phyloP scores from a whole-genome alignment of 768 basidiomycete species.

The Suillus subalutaceus region DNA sequence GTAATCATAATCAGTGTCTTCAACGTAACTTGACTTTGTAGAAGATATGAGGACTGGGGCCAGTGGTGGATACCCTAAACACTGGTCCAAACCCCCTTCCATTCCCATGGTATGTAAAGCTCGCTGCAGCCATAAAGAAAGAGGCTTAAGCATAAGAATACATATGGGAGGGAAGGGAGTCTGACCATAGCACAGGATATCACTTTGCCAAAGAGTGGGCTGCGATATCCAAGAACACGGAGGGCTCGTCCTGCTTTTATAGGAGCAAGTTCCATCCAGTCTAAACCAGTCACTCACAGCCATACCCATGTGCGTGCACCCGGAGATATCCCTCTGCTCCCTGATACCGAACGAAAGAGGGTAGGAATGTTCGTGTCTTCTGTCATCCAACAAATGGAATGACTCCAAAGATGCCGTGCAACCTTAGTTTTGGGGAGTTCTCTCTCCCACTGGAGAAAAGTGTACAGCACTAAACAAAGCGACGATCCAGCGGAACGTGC shows the following conservation, averaged over 20 bases:
- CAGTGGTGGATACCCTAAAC: constrained; percentile 18
- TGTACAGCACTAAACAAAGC: neutral
- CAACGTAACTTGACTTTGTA: constrained; percentile 3
- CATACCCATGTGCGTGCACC: neutral
- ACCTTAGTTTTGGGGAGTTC: neutral
- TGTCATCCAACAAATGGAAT: neutral
- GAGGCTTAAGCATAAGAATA: constrained; percentile 29
- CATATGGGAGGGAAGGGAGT: constrained; percentile 31
- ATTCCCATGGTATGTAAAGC: constrained; percentile 52
- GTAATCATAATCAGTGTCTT: constrained; percentile 1
- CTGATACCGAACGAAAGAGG: constrained; percentile 4
- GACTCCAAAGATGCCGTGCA: neutral
- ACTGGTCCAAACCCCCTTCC: constrained; percentile 43
- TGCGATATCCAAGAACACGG: neutral
- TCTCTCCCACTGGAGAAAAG: neutral
- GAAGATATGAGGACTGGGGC: constrained; percentile 6
- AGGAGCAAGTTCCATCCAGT: neutral
- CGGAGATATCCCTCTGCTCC: neutral
- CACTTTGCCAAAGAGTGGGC: neutral
- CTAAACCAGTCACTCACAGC: neutral
- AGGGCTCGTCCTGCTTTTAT: constrained; percentile 7
- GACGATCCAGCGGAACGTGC: neutral
- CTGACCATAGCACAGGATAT: constrained; percentile 30
- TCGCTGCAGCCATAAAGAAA: constrained; percentile 31
- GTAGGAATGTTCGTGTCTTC: constrained; percentile 1